Conservation (phyloP, 306 rosid genomes). For the Biancaea sappan region DNA sequence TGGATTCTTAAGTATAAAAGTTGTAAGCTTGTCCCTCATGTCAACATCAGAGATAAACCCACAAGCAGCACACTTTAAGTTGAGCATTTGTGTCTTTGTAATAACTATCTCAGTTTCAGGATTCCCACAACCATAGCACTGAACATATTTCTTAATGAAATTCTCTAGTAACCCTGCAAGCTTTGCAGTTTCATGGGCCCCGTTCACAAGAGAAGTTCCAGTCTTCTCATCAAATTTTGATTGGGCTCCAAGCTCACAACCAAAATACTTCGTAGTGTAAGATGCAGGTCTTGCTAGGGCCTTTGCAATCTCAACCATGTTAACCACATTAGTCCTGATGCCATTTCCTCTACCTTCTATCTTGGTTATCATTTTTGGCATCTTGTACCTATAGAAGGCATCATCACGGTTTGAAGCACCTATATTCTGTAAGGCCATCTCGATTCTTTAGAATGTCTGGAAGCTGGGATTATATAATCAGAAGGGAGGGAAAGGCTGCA, state of each 20-base stretch:
- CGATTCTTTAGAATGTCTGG: neutral
- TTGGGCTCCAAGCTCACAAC: constrained; percentile 89
- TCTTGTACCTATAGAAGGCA: constrained; percentile 90
- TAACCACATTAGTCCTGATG: constrained; percentile 78
- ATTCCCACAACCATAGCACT: constrained; percentile 80
- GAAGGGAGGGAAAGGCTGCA: constrained; percentile 45
- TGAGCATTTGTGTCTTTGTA: constrained; percentile 72
- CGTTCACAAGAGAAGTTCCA: constrained; percentile 74
- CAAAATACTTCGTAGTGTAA: constrained; percentile 76
- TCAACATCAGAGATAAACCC: constrained; percentile 81
- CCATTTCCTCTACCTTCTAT: constrained; percentile 90
- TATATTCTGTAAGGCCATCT: constrained; percentile 79
- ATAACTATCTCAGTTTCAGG: constrained; percentile 83
- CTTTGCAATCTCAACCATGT: constrained; percentile 86
- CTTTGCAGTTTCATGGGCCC: constrained; percentile 76
- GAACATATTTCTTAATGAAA: constrained; percentile 84
- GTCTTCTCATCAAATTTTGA: constrained; percentile 82
- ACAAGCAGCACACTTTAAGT: constrained; percentile 82
- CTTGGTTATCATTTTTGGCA: constrained; percentile 89
- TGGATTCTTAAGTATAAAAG: constrained; percentile 79
- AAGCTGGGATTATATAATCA: constrained; percentile 3
- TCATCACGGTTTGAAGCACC: constrained; percentile 84
- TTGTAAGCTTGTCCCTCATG: constrained; percentile 81
- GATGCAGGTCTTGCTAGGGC: constrained; percentile 84
- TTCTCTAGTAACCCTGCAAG: constrained; percentile 82